These are phyloP conservation scores for Piromyces finnis DNA, from an alignment of 192 early-diverging fungal species.

Conservation along the genomic window DNA sequence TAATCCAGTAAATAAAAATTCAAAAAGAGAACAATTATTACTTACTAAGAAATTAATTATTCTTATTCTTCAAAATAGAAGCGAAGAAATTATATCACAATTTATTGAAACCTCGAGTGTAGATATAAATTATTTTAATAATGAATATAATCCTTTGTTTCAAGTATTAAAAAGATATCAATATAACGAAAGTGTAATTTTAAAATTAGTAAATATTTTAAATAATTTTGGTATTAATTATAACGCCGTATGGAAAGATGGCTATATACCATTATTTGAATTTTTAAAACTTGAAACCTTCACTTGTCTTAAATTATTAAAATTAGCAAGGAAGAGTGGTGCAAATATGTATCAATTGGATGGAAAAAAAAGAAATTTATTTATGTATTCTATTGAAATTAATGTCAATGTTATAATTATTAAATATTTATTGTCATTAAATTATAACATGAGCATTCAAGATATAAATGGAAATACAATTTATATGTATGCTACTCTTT, in stretches of 20 bases:
- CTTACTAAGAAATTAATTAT: not conserved
- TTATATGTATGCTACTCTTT: not conserved
- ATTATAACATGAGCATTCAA: not conserved
- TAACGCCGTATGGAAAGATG: not conserved
- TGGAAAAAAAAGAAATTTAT: not conserved
- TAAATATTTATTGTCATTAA: not conserved
- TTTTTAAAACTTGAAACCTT: not conserved
- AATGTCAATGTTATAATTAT: not conserved
- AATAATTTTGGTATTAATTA: not conserved
- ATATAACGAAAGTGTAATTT: not conserved
- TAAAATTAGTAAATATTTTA: not conserved
- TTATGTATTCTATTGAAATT: not conserved
- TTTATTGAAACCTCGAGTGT: not conserved
- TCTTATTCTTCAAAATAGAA: not conserved
- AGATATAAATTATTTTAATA: not conserved
- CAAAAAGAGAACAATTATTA: not conserved
- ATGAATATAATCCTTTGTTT: not conserved
- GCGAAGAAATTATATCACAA: not conserved
- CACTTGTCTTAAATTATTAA: not conserved
- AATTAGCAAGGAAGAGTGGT: not conserved
- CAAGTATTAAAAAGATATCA: not conserved
- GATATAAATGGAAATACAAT: not conserved
- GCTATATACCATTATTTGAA: not conserved
- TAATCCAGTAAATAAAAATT: not conserved
- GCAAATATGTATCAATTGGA: not conserved